Percentiles rank a stretch among this genome's conserved stretches.
Conservation (phyloP, 83 land plant species). For the Picea mariana region DNA sequence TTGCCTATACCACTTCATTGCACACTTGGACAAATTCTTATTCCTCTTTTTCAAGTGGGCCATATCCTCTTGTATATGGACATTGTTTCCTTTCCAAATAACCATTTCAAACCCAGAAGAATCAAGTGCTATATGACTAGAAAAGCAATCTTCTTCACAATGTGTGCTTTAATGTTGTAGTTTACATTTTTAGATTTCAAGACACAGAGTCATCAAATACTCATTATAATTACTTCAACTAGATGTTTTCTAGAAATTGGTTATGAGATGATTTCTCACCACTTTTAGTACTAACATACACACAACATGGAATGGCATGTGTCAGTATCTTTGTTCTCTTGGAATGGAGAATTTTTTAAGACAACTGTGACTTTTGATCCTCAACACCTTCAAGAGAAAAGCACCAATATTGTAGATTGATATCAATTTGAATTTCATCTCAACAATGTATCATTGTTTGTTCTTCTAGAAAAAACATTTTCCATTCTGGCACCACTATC, state of each 20-base stretch:
- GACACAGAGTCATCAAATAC: slow-evolving; percentile 74
- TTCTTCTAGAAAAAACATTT: slow-evolving; percentile 28
- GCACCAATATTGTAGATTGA: slow-evolving; percentile 81
- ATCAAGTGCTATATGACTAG: slow-evolving; percentile 14
- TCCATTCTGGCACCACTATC: slow-evolving; percentile 20
- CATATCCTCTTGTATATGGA: no score
- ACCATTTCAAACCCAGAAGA: background rate
- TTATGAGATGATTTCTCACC: slow-evolving; percentile 15
- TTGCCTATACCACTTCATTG: no score
- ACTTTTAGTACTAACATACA: slow-evolving; percentile 55
- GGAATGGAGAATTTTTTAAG: background rate
- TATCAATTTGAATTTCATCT: slow-evolving; percentile 76
- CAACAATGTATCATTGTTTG: slow-evolving; percentile 25
- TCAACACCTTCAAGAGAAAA: slow-evolving; percentile 95
- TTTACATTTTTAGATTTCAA: slow-evolving; percentile 54
- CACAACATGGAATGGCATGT: slow-evolving; percentile 75
- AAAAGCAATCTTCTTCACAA: slow-evolving; percentile 11
- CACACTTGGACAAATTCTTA: no score
- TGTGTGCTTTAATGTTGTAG: slow-evolving; percentile 5
- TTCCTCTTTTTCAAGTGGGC: no score
- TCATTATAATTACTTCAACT: slow-evolving; percentile 57
- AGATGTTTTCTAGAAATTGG: slow-evolving; percentile 25
- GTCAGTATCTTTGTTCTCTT: slow-evolving; percentile 94
- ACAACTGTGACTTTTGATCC: slow-evolving; percentile 13
- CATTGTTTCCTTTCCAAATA: no score